Evolutionary conservation across 2,329 filamentous ascomycete species (phyloP), one percentile per base, ranked within the genome.

Genomic region (Colletotrichum cuscutae): DNA sequence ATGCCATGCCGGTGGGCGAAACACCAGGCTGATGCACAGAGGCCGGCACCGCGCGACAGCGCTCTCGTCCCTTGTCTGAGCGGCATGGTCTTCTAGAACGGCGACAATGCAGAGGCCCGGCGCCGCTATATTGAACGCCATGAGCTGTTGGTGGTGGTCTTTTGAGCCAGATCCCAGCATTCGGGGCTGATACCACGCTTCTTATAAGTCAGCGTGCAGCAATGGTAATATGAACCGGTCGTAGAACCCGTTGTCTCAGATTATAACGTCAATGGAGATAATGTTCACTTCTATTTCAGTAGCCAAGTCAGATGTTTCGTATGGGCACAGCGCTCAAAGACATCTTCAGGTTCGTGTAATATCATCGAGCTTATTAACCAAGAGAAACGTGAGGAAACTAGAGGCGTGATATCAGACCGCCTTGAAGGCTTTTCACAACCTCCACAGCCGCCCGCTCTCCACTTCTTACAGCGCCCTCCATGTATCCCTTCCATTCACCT

Each of bases 401-500:
- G 80, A 52, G 57, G 22, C 57, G 57, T 11, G 57, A 19, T n/a
- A 35, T 32, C 12, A 37, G 5, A 9, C 30, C 57, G 8, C n/a
- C n/a, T 7, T 26, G 13, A 3, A 59, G 57, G 22, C 57, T 59
- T 28, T 63, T 26, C 5, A 86, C 68, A 4, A 88, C 84, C 76
- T 89, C 86, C 46, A 77, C 77, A 0, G 87, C 87, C 2, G 81
- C 88, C 15, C 85, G 78, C 70, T 88, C 81, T 1, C 89, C 88
- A 62, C 81, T 84, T 6, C 84, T 76, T 12, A 90, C 79, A 0
- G 89, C 89, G 1, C 89, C 89, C 72, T 90, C 89, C 87, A 90
- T 89, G 76, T 89, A 90, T 0, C 88, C 88, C 67, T 86, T 87
- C 88, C 88, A 90, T 70, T 86, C 83, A 2, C 76, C 80, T 0